A percentile compares a stretch with the other conserved stretches of the same genome.
Evolutionary conservation across 345 rosid species (phyloP).

Genomic region (Camelina hispida): DNA sequence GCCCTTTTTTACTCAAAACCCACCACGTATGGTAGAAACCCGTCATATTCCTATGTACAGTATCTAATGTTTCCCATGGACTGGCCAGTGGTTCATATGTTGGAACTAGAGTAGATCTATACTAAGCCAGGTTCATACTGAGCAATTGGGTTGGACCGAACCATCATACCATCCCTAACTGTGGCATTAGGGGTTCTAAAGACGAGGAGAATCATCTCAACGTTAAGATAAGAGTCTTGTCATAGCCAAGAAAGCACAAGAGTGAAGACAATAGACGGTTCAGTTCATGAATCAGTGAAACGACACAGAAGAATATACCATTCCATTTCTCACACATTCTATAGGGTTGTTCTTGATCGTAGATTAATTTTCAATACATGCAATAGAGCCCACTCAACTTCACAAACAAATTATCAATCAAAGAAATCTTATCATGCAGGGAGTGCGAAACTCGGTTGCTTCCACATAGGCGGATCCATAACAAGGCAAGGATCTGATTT

Average conservation of each 20-base stretch:
- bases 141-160: not conserved
- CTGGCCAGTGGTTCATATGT: not conserved
- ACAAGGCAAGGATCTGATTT: slow-evolving; percentile 84
- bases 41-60: not conserved
- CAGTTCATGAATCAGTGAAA: slow-evolving; percentile 16
- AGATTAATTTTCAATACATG: not conserved
- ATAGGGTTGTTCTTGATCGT: not conserved
- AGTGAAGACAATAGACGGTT: slow-evolving; percentile 11
- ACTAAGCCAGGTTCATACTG: not conserved
- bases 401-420: slow-evolving; percentile 17
- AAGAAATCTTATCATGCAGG: slow-evolving; percentile 54
- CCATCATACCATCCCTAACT: not conserved
- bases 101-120: not conserved
- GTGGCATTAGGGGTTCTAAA: not conserved
- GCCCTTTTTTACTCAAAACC: not conserved
- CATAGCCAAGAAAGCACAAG: slow-evolving; percentile 23
- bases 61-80: not conserved
- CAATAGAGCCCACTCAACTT: slow-evolving; percentile 28
- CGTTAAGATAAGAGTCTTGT: not conserved
- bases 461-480: slow-evolving; percentile 87
- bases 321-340: slow-evolving; percentile 11
- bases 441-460: slow-evolving; percentile 74
- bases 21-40: not conserved
- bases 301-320: not conserved
- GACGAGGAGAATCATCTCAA: not conserved